phyloP scores from a whole-genome alignment of 345 rosid species.

The Reutealis trisperma region DNA sequence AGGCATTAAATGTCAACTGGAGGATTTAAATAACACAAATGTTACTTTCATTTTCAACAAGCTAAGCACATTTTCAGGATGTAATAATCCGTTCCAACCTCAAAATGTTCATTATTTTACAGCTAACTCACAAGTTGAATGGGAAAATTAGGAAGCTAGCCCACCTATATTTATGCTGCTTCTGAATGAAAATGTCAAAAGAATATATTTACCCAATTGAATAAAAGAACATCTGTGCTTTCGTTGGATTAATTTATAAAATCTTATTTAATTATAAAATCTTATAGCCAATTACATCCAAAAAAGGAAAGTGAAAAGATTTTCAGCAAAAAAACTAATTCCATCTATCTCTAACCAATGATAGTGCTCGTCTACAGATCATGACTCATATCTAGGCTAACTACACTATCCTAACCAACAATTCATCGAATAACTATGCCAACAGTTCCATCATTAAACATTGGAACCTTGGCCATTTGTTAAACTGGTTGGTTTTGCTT shows the following conservation, averaged over 20 bases:
- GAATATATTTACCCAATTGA: background rate
- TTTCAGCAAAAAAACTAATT: no score
- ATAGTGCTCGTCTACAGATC: background rate
- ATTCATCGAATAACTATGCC: background rate
- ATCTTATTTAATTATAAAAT: background rate
- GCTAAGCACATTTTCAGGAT: background rate
- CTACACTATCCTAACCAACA: background rate
- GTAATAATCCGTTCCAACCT: background rate
- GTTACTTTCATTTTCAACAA: background rate
- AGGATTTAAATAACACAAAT: background rate
- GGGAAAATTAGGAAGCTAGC: background rate
- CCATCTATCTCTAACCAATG: background rate
- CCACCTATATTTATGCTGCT: background rate
- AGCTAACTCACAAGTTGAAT: background rate
- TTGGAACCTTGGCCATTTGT: background rate
- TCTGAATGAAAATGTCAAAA: background rate
- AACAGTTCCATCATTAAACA: background rate
- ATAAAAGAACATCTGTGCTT: background rate
- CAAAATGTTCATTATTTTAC: background rate
- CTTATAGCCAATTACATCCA: background rate
- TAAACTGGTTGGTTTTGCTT: background rate
- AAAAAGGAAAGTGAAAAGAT: background rate
- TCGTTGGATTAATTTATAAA: conserved; percentile 3
- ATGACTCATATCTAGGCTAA: background rate
- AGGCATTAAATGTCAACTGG: background rate